Base-by-base conservation (phyloP, 208 protist genomes). In the Trypanosoma theileri region DNA sequence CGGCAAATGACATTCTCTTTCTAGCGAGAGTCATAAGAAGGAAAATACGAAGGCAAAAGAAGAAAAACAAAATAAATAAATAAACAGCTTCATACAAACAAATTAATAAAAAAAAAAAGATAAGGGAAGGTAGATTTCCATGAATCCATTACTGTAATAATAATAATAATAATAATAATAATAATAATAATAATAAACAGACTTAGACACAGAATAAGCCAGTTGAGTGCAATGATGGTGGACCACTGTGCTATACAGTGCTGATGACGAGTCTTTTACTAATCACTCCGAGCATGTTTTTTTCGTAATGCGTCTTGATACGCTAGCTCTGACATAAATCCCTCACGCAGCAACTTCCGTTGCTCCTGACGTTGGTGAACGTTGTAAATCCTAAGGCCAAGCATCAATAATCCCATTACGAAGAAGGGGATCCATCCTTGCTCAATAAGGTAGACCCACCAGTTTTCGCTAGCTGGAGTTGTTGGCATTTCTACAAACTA, bases 341-440 rank as follows among this genome's bases (percentile, higher is more conserved):
- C 73, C 52, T 95, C 86, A 11, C 84, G 80, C 41, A 92, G 54
- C 54, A 95, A 60, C 57, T 73, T 52, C 7, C 81, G 76, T 59
- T 91, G 82, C 10, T 85, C 65, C 3, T 50, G 66, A 12, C 89
- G 86, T 70, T 95, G 86, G 42, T 73, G 82, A 48, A 88, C 79
- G 50, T 95, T 95, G 63, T 85, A 95, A 14, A 95, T 44, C 12
- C 86, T 80, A n/a, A 95, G 66, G 0, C 77, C 89, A 63, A 95
- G 57, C 61, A 95, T 83, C 51, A 92, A 79, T 16, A 81, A 51
- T 17, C 86, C 89, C 28, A 95, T 79, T 11, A 95, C 64, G 14
- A 91, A 16, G 65, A 95, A 88, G 1, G 84, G 75, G 22, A 95
- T 21, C 86, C 89, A 95, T 3, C 88, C 80, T 54, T 92, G 69